phyloP scores from a whole-genome alignment of 495 filamentous ascomycete genomes.

The Hypoxylon fragiforme region DNA sequence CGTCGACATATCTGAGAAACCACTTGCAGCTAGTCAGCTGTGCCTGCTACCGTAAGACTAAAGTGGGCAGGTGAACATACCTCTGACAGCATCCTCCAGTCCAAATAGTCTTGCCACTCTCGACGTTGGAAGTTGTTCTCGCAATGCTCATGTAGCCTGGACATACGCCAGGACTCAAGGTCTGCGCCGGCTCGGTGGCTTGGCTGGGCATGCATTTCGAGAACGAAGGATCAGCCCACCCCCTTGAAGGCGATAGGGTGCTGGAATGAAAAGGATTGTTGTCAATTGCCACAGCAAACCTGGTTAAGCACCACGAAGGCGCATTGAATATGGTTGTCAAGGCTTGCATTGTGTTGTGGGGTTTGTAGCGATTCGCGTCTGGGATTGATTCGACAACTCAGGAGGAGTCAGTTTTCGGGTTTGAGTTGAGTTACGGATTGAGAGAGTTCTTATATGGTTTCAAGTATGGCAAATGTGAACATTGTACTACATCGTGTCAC shows the following conservation, averaged over 20 bases:
- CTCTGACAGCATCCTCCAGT: constrained; percentile 33
- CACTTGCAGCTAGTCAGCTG: constrained; percentile 13
- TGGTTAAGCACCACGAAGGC: constrained; percentile 26
- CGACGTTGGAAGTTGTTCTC: neutral
- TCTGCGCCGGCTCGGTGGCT: constrained; percentile 17
- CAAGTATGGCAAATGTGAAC: too few relatives aligned
- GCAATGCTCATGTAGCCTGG: constrained; percentile 31
- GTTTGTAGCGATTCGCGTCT: too few relatives aligned
- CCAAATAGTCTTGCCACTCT: constrained; percentile 17
- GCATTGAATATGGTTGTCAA: constrained; percentile 33
- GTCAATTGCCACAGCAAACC: constrained; percentile 31
- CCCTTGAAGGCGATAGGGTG: constrained; percentile 24
- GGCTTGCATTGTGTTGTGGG: constrained; percentile 24
- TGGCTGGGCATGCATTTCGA: constrained; percentile 30
- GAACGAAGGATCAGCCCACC: constrained; percentile 34
- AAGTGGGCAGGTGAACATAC: neutral
- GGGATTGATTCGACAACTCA: too few relatives aligned
- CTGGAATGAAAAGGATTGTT: constrained; percentile 20
- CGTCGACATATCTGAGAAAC: constrained; percentile 21
- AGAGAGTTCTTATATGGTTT: too few relatives aligned
- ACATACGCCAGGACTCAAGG: constrained; percentile 34
- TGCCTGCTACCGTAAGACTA: neutral
- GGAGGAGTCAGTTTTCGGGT: too few relatives aligned
- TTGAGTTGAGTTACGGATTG: too few relatives aligned
- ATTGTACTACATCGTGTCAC: too few relatives aligned